Base-by-base conservation (phyloP, 345 rosid species). In the Rubroshorea leprosula region DNA sequence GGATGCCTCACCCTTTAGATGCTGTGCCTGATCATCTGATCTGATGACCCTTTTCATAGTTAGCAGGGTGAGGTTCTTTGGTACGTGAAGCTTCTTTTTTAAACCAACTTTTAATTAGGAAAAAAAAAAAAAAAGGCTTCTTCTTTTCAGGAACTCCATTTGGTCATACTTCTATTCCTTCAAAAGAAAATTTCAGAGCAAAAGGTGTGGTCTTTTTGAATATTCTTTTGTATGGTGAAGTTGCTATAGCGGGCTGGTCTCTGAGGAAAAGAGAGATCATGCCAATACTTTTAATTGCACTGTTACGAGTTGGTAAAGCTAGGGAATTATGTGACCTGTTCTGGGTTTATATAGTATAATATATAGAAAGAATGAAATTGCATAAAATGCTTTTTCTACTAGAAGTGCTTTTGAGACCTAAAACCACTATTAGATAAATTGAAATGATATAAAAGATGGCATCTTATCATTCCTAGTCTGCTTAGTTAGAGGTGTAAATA, bases 61-160 rank as follows among this genome's bases (percentile, higher is more conserved):
- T 49, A 55, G 45, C 47, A 50, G 58, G 57, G 47, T 55, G 67
- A 55, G 58, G 54, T 58, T 54, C 19, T 48, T 60, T 62, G 64
- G 75, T 54, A 14, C 60, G 51, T 64, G 58, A 61, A 68, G 47
- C 54, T 63, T 67, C 62, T 64, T 58, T 51, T 39, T 35, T 35
- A 51, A 51, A 27, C 35, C 69, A 53, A 49, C 56, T 48, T 59
- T 72, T 79, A 35, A 85, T 74, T n/a, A n/a, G n/a, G n/a, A n/a
- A n/a, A n/a, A n/a, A n/a, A 35, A 83, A 82, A 77, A 82, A 74
- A 76, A 65, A 71, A 71, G 70, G 66, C 68, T 49, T 78, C 84
- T 76, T 70, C 65, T 68, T 89, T 93, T 81, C 97, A 93, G 99
- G 97, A 81, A 75, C 76, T 76, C 86, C 96, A 59, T 93, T 73